Evolutionary conservation across 129 eudicot species (phyloP).

Genomic region (Flaveria ramosissima): DNA sequence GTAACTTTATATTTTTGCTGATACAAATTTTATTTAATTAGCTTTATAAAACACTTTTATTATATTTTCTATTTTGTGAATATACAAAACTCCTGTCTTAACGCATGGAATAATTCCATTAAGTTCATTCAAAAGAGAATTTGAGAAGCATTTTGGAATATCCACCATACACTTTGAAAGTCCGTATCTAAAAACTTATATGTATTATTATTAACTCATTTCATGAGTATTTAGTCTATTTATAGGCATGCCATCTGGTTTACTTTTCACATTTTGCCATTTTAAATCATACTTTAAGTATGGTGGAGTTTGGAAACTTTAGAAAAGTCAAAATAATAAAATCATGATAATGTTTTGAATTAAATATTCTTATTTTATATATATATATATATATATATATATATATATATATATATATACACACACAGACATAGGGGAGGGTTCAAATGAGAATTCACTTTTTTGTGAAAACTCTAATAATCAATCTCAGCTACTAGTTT

Average conservation of each 20-base stretch:
- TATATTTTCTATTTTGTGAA: no score
- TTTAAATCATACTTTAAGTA: background rate
- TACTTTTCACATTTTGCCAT: constrained; percentile 5
- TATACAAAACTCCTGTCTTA: no score
- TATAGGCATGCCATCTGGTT: constrained; percentile 6
- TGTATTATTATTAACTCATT: background rate
- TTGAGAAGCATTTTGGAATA: constrained; percentile 18
- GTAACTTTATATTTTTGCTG: no score
- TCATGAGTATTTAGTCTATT: background rate
- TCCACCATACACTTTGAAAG: constrained; percentile 17
- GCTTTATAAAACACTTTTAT: no score
- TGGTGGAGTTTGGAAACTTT: background rate
- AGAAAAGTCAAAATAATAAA: constrained; percentile 1
- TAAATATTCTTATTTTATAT: background rate
- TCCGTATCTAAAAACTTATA: constrained; percentile 6
- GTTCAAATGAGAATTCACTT: no score
- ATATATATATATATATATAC: no score
- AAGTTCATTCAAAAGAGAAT: background rate
- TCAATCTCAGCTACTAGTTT: no score
- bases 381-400: no score
- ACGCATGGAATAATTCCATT: no score
- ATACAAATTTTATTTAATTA: no score
- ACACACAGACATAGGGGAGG: no score
- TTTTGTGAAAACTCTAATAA: no score
- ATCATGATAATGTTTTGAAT: background rate